A percentile compares a stretch with the other conserved stretches of the same genome.
Evolutionary conservation across 2,329 filamentous ascomycete genomes (phyloP).

Genomic region (Claviceps paspali): DNA sequence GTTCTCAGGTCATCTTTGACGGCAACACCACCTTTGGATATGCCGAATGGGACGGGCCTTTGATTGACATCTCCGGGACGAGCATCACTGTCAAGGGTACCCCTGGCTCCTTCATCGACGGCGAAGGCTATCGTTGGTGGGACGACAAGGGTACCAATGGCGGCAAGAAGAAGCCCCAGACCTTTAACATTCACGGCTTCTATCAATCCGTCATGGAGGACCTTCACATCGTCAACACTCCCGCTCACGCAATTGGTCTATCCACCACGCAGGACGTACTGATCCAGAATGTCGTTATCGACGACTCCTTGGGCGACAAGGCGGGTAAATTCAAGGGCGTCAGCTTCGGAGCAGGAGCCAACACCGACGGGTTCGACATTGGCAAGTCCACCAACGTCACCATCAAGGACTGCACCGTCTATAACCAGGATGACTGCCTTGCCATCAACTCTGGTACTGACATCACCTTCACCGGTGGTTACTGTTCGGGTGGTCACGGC

Average conservation of each 20-base stretch:
- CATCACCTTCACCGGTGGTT: neutral
- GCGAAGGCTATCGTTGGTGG: conserved; percentile 44
- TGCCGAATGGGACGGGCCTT: neutral
- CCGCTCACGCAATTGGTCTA: neutral
- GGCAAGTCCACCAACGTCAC: neutral
- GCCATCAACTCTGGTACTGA: conserved; percentile 2
- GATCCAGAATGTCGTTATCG: neutral
- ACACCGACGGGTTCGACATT: conserved; percentile 1
- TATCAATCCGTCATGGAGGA: conserved; percentile 4
- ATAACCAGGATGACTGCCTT: conserved; percentile 2
- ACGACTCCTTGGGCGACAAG: neutral
- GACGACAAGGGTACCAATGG: conserved; percentile 43
- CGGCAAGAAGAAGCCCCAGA: conserved; percentile 48
- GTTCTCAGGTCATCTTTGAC: conserved; percentile 1
- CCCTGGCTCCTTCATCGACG: conserved; percentile 29
- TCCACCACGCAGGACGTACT: neutral
- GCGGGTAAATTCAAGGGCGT: no score
- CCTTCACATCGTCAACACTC: conserved; percentile 1
- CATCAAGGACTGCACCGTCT: neutral
- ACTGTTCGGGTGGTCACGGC: neutral
- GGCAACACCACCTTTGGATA: neutral
- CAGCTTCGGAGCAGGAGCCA: no score
- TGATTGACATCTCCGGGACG: neutral
- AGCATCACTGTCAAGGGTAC: neutral
- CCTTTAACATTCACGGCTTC: conserved; percentile 33